A percentile compares a stretch with the other conserved stretches of the same genome.
These are phyloP conservation scores for Saccharomyces jurei DNA, from an alignment of 805 yeast species.

Conservation along the genomic window DNA sequence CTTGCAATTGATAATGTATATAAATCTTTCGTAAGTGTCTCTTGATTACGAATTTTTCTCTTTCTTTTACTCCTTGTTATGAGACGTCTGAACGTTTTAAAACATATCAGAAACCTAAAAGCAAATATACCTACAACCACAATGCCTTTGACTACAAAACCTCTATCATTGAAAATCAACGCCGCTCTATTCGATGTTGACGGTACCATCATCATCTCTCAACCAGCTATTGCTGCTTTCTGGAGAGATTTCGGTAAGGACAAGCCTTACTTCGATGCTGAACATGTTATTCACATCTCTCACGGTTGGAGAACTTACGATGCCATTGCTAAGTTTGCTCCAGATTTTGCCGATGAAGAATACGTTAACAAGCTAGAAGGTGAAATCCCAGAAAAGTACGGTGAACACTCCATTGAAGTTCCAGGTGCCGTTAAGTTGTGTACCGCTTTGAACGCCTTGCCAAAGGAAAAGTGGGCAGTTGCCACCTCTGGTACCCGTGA, in stretches of 20 bases:
- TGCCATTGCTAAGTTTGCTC: slow-evolving; percentile 64
- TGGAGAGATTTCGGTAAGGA: slow-evolving; percentile 68
- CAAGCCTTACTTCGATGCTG: slow-evolving; percentile 61
- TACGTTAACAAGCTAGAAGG: slow-evolving; percentile 62
- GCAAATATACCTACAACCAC: neutral
- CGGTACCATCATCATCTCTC: slow-evolving; percentile 79
- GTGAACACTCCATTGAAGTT: slow-evolving; percentile 64
- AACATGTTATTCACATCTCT: slow-evolving; percentile 60
- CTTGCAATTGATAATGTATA: neutral
- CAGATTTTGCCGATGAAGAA: slow-evolving; percentile 60
- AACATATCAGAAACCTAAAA: neutral
- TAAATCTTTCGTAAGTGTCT: neutral
- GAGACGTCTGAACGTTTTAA: neutral
- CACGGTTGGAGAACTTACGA: slow-evolving; percentile 85
- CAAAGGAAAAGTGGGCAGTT: slow-evolving; percentile 69
- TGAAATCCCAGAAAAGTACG: slow-evolving; percentile 62
- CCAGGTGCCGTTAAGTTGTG: slow-evolving; percentile 67
- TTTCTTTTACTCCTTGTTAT: neutral
- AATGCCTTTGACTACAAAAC: slow-evolving; percentile 25
- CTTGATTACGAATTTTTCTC: neutral
- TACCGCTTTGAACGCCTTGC: slow-evolving; percentile 42
- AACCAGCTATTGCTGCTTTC: slow-evolving; percentile 72
- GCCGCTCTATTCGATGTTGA: slow-evolving; percentile 73
- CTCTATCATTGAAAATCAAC: slow-evolving; percentile 31
- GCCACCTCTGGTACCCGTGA: slow-evolving; percentile 78